Percentiles rank a stretch among this genome's conserved stretches.
These are phyloP conservation scores for Moringa oleifera DNA, from an alignment of 345 rosid species.

Conservation along the genomic window DNA sequence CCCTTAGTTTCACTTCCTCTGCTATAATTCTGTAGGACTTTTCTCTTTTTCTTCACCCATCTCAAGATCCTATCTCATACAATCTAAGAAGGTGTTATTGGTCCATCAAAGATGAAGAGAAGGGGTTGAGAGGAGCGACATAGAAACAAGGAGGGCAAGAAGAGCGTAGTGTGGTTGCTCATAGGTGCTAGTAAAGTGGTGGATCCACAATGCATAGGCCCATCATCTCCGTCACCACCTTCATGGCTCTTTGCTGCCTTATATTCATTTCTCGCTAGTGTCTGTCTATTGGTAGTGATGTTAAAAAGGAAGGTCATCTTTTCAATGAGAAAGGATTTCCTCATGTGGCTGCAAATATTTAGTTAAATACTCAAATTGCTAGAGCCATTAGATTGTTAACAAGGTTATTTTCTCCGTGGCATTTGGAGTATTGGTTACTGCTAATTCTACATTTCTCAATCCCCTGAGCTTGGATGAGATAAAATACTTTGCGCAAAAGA, in stretches of 20 bases:
- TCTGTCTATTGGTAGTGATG: neutral
- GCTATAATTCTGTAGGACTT: conserved; percentile 33
- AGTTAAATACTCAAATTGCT: conserved; percentile 64
- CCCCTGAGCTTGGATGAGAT: conserved; percentile 76
- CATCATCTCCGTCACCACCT: conserved; percentile 30
- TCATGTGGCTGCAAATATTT: too few species aligned
- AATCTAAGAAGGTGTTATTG: conserved; percentile 45
- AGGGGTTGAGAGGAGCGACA: conserved; percentile 57
- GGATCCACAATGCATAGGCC: conserved; percentile 45
- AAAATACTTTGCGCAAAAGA: conserved; percentile 83
- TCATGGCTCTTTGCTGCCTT: conserved; percentile 35
- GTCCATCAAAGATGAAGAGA: conserved; percentile 40
- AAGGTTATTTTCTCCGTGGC: conserved; percentile 78
- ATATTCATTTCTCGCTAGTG: conserved; percentile 28
- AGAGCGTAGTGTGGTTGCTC: conserved; percentile 23
- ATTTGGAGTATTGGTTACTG: conserved; percentile 70
- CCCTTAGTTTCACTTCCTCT: conserved; percentile 51
- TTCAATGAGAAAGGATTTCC: neutral
- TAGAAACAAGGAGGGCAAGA: conserved; percentile 49
- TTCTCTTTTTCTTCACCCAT: conserved; percentile 41
- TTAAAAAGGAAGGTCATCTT: neutral
- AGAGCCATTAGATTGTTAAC: conserved; percentile 86
- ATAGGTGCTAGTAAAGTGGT: conserved; percentile 53
- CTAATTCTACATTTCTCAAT: conserved; percentile 55
- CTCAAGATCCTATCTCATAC: conserved; percentile 41